These are phyloP conservation scores for Pedinophyceae sp. DNA, from an alignment of 139 green algal genomes.

Conservation along the genomic window DNA sequence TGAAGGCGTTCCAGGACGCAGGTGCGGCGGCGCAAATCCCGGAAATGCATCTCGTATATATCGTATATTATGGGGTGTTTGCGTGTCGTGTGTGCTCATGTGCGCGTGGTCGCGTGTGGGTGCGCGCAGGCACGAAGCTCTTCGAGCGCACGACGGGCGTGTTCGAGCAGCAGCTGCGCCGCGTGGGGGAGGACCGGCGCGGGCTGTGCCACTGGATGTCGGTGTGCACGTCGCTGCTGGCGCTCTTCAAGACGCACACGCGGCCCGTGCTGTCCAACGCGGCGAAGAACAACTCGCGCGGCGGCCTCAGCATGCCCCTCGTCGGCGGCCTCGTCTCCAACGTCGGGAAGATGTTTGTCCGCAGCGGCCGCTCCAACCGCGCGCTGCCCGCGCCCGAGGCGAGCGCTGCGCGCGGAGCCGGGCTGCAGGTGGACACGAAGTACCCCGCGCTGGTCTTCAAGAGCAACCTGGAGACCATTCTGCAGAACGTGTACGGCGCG, in stretches of 20 bases:
- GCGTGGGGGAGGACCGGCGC: too few relatives aligned
- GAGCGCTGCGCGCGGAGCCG: background rate
- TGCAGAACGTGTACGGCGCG: conserved; percentile 96
- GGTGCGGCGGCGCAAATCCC: background rate
- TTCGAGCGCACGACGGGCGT: too few relatives aligned
- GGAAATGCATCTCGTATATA: too few relatives aligned
- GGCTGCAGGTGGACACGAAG: conserved; percentile 84
- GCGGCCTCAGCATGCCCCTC: background rate
- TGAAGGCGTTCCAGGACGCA: background rate
- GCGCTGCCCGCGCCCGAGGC: background rate
- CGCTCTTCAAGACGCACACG: background rate
- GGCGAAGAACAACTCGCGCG: background rate
- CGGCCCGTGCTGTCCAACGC: background rate
- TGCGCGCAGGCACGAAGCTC: too few relatives aligned
- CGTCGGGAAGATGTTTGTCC: background rate
- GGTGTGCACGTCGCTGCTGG: background rate
- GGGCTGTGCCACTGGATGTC: background rate
- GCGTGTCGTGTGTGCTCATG: too few relatives aligned
- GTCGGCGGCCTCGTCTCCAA: background rate
- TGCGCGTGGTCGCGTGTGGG: too few relatives aligned
- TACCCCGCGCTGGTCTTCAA: conserved; percentile 99
- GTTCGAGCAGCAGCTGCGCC: background rate
- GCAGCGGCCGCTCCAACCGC: background rate
- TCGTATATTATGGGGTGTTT: too few relatives aligned
- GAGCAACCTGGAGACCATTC: conserved; percentile 95